Percentiles rank a stretch among this genome's conserved stretches.
phyloP scores from a whole-genome alignment of 2,329 filamentous ascomycete genomes.

The Colletotrichum spinosum region DNA sequence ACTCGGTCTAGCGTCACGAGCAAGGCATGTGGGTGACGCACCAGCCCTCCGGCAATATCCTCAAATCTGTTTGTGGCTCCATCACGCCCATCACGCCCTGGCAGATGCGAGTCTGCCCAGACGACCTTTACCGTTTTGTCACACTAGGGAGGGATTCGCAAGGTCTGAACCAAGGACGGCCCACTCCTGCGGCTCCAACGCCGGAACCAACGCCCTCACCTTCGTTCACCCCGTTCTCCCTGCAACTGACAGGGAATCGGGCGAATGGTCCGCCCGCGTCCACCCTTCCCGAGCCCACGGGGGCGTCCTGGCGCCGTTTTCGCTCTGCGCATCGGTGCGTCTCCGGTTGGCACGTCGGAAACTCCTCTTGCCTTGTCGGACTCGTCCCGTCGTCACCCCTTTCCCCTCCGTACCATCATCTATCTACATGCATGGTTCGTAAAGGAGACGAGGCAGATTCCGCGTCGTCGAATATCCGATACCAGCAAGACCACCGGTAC shows the following conservation, averaged over 20 bases:
- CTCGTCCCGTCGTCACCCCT: conserved; percentile 12
- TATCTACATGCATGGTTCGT: background rate
- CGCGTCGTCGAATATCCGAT: too few species aligned
- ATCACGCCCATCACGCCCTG: conserved; percentile 3
- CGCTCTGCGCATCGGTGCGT: conserved; percentile 26
- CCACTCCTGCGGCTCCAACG: too few species aligned
- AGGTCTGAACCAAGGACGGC: too few species aligned
- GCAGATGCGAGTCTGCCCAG: conserved; percentile 1
- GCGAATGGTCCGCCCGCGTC: conserved; percentile 33
- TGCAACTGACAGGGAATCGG: conserved; percentile 15
- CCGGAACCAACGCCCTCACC: background rate
- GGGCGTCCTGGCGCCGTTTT: conserved; percentile 26
- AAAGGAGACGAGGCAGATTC: too few species aligned
- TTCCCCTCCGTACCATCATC: background rate
- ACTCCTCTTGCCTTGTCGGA: conserved; percentile 16
- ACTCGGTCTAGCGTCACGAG: too few species aligned
- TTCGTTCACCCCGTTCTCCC: conserved; percentile 13
- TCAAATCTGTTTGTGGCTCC: conserved; percentile 4
- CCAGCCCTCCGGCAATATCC: conserved; percentile 34
- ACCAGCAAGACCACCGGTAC: too few species aligned
- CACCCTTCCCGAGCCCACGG: conserved; percentile 37
- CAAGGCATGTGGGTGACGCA: conserved; percentile 27
- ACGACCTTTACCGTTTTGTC: too few species aligned
- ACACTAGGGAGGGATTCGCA: too few species aligned
- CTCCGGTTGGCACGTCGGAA: conserved; percentile 10